A percentile compares a stretch with the other conserved stretches of the same genome.
phyloP scores from a whole-genome alignment of 75 land plant species.

The Sequoiadendron giganteum region DNA sequence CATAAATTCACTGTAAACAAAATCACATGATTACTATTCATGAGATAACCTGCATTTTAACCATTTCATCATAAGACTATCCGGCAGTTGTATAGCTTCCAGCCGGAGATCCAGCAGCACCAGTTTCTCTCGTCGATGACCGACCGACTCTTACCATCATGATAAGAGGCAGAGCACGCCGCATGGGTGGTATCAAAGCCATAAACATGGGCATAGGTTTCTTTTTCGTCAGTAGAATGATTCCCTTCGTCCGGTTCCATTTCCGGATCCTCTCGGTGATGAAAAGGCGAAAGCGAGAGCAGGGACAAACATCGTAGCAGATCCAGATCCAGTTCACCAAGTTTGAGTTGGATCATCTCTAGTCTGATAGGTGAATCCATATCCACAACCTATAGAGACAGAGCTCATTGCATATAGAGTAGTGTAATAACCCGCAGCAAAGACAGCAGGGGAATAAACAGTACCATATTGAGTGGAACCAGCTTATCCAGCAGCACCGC shows the following conservation, averaged over 20 bases:
- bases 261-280: not conserved
- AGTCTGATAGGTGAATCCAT: no score
- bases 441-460: no score
- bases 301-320: not conserved
- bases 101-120: not conserved
- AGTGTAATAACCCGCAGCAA: no score
- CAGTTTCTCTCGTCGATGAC: not conserved
- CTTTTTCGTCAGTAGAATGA: not conserved
- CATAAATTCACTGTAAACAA: no score
- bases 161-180: not conserved
- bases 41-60: no score
- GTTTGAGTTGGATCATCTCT: no score
- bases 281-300: not conserved
- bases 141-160: not conserved
- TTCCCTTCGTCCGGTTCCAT: not conserved
- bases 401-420: no score
- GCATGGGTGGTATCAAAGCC: not conserved
- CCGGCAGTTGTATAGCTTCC: not conserved
- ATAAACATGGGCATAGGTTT: slow-evolving; percentile 1
- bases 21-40: no score
- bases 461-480: no score
- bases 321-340: not conserved
- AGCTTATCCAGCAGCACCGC: no score
- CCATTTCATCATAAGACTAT: no score
- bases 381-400: no score